phyloP scores from a whole-genome alignment of 1,139 yeast species.

The Schizosaccharomyces versatilis region DNA sequence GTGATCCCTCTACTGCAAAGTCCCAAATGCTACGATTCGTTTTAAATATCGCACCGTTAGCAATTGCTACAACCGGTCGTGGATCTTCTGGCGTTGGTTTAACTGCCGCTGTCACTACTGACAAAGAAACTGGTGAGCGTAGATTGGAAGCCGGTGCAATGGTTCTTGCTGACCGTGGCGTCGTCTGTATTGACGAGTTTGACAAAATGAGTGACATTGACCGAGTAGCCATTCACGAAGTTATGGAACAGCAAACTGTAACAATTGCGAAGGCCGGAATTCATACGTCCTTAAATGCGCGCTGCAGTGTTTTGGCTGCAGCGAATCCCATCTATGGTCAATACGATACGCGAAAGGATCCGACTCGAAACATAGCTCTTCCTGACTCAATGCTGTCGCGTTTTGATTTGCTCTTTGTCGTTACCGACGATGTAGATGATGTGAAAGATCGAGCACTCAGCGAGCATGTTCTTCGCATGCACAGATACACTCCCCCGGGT shows the following conservation, averaged over 20 bases:
- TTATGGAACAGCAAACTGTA: conserved; percentile 97
- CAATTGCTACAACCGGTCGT: conserved; percentile 96
- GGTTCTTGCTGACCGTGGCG: conserved; percentile 94
- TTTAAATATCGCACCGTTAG: conserved; percentile 77
- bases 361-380: conserved; percentile 85
- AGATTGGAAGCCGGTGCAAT: conserved; percentile 97
- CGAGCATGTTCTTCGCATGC: conserved; percentile 89
- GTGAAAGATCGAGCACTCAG: conserved; percentile 67
- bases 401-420: conserved; percentile 84
- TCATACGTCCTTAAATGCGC: conserved; percentile 85
- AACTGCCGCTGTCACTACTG: conserved; percentile 95
- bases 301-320: conserved; percentile 94
- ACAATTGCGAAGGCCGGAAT: conserved; percentile 97
- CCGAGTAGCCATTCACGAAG: conserved; percentile 96
- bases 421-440: conserved; percentile 83
- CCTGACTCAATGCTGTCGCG: conserved; percentile 94
- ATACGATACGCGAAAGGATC: conserved; percentile 87
- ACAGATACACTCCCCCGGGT: conserved; percentile 74
- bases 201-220: conserved; percentile 95
- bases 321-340: conserved; percentile 97
- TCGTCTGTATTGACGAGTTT: conserved; percentile 94
- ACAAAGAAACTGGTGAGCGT: conserved; percentile 91
- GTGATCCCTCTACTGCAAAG: conserved; percentile 97
- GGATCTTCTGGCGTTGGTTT: conserved; percentile 99
- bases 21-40: conserved; percentile 89